Percentiles rank a stretch among this genome's conserved stretches.
These are phyloP conservation scores for Quercus glauca DNA, from an alignment of 306 rosid genomes.

Conservation along the genomic window DNA sequence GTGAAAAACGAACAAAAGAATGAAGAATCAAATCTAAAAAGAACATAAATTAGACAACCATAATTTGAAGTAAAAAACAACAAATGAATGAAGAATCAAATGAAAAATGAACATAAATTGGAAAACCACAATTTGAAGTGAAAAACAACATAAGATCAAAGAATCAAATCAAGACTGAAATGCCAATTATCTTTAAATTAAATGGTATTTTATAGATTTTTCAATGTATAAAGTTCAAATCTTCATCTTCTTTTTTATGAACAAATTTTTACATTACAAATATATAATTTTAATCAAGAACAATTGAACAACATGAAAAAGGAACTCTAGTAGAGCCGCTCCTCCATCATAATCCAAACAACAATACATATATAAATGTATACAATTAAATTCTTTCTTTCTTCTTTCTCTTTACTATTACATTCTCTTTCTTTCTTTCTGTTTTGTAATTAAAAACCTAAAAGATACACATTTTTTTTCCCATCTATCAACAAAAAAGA, in stretches of 20 bases:
- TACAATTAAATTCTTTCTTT: not conserved
- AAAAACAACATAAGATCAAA: not conserved
- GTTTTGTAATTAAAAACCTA: not conserved
- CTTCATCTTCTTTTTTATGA: too few species aligned
- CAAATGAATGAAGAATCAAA: not conserved
- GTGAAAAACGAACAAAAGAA: not conserved
- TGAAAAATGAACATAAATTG: too few species aligned
- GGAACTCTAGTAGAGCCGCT: not conserved
- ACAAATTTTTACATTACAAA: too few species aligned
- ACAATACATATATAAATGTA: not conserved
- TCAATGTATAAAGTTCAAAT: too few species aligned
- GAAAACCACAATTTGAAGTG: not conserved
- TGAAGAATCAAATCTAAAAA: too few species aligned
- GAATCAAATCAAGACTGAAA: conserved; percentile 30
- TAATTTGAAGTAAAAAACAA: conserved; percentile 4
- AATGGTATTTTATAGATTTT: too few species aligned
- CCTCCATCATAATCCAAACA: too few species aligned
- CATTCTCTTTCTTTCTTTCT: not conserved
- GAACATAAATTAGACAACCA: not conserved
- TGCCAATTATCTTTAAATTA: too few species aligned
- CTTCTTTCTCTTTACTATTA: not conserved
- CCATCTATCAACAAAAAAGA: not conserved
- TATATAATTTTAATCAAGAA: too few species aligned
- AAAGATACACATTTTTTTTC: not conserved
- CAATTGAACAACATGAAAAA: not conserved